These are phyloP conservation scores for Trypanosoma scelopori DNA, from an alignment of 208 protist genomes.

Conservation along the genomic window DNA sequence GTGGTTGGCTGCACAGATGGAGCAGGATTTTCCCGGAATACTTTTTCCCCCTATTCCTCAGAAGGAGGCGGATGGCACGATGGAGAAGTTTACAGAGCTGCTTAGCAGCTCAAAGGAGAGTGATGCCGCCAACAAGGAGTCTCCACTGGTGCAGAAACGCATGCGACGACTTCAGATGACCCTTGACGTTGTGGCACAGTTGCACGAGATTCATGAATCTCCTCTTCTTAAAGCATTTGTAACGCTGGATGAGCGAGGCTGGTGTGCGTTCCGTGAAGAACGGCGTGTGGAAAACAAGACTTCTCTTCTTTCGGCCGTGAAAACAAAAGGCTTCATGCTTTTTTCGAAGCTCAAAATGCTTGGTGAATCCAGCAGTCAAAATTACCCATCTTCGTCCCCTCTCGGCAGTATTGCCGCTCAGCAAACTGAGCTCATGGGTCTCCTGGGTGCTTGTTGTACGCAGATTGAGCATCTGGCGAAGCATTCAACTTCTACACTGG, in stretches of 20 bases:
- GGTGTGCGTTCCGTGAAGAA: constrained; percentile 23
- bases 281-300: constrained; percentile 5
- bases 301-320: constrained; percentile 19
- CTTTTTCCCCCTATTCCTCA: constrained; percentile 35
- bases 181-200: constrained; percentile 28
- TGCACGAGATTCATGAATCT: constrained; percentile 31
- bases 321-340: constrained; percentile 14
- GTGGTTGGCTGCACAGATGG: constrained; percentile 29
- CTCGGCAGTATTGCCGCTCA: constrained; percentile 12
- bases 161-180: constrained; percentile 30
- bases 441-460: constrained; percentile 14
- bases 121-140: constrained; percentile 4
- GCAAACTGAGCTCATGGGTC: constrained; percentile 13
- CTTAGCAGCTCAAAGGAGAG: constrained; percentile 13
- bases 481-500: background rate
- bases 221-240: constrained; percentile 25
- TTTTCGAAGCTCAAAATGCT: constrained; percentile 19
- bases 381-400: constrained; percentile 2
- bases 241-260: constrained; percentile 31
- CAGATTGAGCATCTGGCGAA: constrained; percentile 18
- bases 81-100: constrained; percentile 33
- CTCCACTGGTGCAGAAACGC: constrained; percentile 27
- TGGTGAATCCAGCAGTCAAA: background rate
- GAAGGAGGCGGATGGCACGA: constrained; percentile 36
- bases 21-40: constrained; percentile 32